Evolutionary conservation across 2,329 filamentous ascomycete genomes (phyloP), one percentile per base, ranked within the genome.

Genomic region (Hypocrella siamensis): DNA sequence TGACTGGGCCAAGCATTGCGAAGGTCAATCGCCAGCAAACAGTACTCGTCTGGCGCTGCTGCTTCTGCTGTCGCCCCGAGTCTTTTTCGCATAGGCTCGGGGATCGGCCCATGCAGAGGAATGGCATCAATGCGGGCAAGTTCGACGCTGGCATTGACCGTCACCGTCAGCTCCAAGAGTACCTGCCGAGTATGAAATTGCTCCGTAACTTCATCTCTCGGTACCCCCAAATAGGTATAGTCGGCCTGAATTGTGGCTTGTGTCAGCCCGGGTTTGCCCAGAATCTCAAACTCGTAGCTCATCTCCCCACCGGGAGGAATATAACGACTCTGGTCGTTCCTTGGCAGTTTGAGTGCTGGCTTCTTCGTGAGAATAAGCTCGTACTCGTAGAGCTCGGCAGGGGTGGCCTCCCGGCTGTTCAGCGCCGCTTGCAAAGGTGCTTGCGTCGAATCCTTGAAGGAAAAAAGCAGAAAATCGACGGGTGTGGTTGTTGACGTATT

Each of bases 71-170:
- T 46, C 16, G 52, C 43, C 3, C 48, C 51, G 14, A 62, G 46
- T 3, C 58, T 58, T 32, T 54, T 47, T 73, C 79, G 83, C 1
- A 77, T 48, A 4, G 65, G 57, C 19, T 50, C 52, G 2, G 79
- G 77, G 32, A 90, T 71, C 30, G 70, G 63, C 9, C 72, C 69
- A 30, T 73, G 72, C 9, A 93, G 66, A 1, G 84, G 76, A 21
- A 90, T 54, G 14, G 92, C 65, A 46, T 94, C 86, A 40, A 86
- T 75, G 24, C 83, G 70, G 21, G 76, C 67, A 8, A 94, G 62
- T 46, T 94, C 84, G 17, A 94, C 66, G 46, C 84, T 90, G 4
- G 85, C 81, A 47, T 94, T 94, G 30, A 96, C 88, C 5, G 88
- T 94, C 12, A 94, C 71, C 0, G 79, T 82, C 35, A 96, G 60